phyloP scores from a whole-genome alignment of 2,329 filamentous ascomycete species.

The Nigrograna mackinnonii region DNA sequence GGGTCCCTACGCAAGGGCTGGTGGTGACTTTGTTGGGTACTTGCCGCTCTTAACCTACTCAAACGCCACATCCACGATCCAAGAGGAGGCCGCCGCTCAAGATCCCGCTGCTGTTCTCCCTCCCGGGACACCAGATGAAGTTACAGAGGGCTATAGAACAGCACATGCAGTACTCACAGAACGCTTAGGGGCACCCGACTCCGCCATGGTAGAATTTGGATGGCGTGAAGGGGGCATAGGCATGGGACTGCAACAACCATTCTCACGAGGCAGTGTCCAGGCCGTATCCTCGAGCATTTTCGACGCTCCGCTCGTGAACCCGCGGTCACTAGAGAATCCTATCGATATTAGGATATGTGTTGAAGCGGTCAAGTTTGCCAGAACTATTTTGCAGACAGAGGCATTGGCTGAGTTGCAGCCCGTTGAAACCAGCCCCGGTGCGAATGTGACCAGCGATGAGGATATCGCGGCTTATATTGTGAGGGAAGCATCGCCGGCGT shows the following conservation, averaged over 20 bases:
- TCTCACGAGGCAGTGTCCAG: constrained; percentile 20
- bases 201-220: constrained; percentile 23
- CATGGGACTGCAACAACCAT: constrained; percentile 16
- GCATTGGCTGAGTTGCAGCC: constrained; percentile 12
- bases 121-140: constrained; percentile 11
- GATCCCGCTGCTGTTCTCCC: constrained; percentile 23
- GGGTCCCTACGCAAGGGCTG: constrained; percentile 8
- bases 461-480: constrained; percentile 11
- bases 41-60: constrained; percentile 7
- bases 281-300: constrained; percentile 21
- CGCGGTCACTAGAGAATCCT: constrained; percentile 20
- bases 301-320: constrained; percentile 17
- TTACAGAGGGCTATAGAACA: constrained; percentile 19
- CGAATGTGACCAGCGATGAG: constrained; percentile 11
- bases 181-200: no score
- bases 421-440: constrained; percentile 14
- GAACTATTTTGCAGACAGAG: constrained; percentile 7
- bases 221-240: constrained; percentile 8
- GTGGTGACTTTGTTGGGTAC: constrained; percentile 12
- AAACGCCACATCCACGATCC: constrained; percentile 2
- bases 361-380: constrained; percentile 12
- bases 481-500: constrained; percentile 8
- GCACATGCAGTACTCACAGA: constrained; percentile 17
- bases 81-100: constrained; percentile 23
- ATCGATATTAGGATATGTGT: constrained; percentile 12